Evolutionary conservation across 1,139 yeast species (phyloP).

Genomic region (Lipomyces yarrowii): DNA sequence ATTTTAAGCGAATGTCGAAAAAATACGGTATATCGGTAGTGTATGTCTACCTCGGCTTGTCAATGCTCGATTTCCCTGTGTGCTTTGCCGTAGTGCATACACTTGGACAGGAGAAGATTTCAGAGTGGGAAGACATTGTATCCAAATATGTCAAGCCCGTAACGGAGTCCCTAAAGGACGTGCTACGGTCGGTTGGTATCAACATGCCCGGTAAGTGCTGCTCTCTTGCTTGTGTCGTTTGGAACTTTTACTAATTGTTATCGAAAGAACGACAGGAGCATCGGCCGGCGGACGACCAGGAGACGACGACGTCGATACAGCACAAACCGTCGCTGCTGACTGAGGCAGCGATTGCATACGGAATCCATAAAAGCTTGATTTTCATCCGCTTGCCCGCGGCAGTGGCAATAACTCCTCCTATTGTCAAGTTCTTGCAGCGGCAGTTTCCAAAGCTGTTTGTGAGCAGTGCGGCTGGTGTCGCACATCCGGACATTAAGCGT

Average conservation of each 20-base stretch:
- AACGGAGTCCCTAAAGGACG: constrained; percentile 19
- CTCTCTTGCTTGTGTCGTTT: background rate
- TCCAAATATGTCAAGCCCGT: constrained; percentile 45
- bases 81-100: constrained; percentile 84
- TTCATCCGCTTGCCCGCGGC: constrained; percentile 85
- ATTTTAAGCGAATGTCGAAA: constrained; percentile 68
- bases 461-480: constrained; percentile 17
- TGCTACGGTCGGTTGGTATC: constrained; percentile 56
- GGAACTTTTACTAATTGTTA: background rate
- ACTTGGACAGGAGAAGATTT: constrained; percentile 78
- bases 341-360: constrained; percentile 89
- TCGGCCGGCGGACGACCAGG: background rate
- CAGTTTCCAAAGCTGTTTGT: constrained; percentile 21
- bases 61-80: constrained; percentile 76
- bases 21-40: constrained; percentile 91
- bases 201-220: background rate
- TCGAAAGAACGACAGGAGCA: background rate
- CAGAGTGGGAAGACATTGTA: constrained; percentile 52
- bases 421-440: constrained; percentile 50
- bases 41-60: constrained; percentile 75
- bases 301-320: background rate
- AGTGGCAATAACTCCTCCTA: constrained; percentile 87
- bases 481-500: constrained; percentile 19
- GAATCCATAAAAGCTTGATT: constrained; percentile 81
- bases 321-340: constrained; percentile 53